Base-by-base conservation (phyloP, 345 rosid genomes). In the Erodium maritimum region DNA sequence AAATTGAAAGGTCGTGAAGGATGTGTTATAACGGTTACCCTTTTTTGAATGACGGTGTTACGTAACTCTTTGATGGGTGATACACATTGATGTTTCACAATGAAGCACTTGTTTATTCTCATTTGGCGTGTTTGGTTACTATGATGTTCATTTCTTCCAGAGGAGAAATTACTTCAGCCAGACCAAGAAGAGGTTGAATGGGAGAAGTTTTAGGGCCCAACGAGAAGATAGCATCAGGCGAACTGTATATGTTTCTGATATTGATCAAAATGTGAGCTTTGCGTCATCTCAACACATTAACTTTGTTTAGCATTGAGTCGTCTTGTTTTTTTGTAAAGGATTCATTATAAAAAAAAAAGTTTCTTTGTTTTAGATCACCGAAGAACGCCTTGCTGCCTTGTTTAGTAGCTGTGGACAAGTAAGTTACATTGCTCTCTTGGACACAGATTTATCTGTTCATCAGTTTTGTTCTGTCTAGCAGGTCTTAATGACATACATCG, bases 401-500 rank as follows among this genome's bases (percentile, higher is more conserved):
- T 89, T 89, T 69, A 77, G 80, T 70, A 69, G 57, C 64, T 89
- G 89, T 56, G 96, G 95, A 66, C 91, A 84, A 61, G 95, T 89
- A 74, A 83, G 88, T 69, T 65, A 34, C 55, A 42, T 20, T 56
- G 5, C 52, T 65, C 45, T 20, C 55, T 24, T 57, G 19, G 52
- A 55, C 61, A 22, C n/a, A 14, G 0, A 5, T 66, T 46, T 46
- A 19, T 14, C 14, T n/a, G 53, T 48, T 9, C 33, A 25, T 25
- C 7, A 25, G 25, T 53, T 50, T 1, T 10, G 7, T 52, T 54
- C 21, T 64, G n/a, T 14, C 50, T 60, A 19, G 23, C 33, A 7
- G 33, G 33, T 25, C 7, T 25, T 25, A 25, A 25, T 25, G 33
- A 25, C 33, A 25, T 25, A 25, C 33, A 2, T 25, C 7, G 33